Conservation (phyloP, 225 moss, liverwort and hornwort species). For the Marchantia paleacea region DNA sequence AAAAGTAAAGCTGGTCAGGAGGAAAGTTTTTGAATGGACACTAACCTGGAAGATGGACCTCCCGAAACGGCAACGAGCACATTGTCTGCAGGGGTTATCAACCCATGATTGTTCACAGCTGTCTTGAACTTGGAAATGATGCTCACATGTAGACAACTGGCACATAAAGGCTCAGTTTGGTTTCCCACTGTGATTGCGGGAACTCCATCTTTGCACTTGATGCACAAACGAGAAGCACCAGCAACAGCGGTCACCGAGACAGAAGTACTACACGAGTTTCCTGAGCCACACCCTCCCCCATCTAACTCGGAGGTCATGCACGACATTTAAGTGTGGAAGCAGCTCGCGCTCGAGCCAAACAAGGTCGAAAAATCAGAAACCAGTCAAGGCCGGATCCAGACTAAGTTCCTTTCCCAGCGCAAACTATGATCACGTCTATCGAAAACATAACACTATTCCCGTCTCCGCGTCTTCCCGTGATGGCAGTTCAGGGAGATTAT, state of each 20-base stretch:
- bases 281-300: slow-evolving; percentile 28
- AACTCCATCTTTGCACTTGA: slow-evolving; percentile 61
- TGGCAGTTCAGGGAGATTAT: too few species aligned
- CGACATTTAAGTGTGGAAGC: slow-evolving; percentile 22
- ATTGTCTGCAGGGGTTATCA: slow-evolving; percentile 57
- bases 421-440: not conserved
- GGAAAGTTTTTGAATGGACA: not conserved
- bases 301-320: slow-evolving; percentile 32
- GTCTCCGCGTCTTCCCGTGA: too few species aligned
- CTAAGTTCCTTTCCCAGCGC: not conserved
- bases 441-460: not conserved
- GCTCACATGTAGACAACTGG: slow-evolving; percentile 53
- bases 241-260: not conserved
- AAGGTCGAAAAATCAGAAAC: not conserved
- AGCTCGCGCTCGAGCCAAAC: not conserved
- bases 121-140: slow-evolving; percentile 89
- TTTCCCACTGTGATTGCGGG: slow-evolving; percentile 36
- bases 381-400: not conserved
- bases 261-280: slow-evolving; percentile 22
- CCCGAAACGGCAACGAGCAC: slow-evolving; percentile 89
- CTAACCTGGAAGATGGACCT: slow-evolving; percentile 76
- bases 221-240: slow-evolving; percentile 33
- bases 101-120: slow-evolving; percentile 68
- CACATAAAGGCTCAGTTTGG: slow-evolving; percentile 52
- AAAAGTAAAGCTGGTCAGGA: not conserved